A percentile compares a stretch with the other conserved stretches of the same genome.
These are phyloP conservation scores for Cronartium quercuum DNA, from an alignment of 1,284 basidiomycete species.

Conservation along the genomic window DNA sequence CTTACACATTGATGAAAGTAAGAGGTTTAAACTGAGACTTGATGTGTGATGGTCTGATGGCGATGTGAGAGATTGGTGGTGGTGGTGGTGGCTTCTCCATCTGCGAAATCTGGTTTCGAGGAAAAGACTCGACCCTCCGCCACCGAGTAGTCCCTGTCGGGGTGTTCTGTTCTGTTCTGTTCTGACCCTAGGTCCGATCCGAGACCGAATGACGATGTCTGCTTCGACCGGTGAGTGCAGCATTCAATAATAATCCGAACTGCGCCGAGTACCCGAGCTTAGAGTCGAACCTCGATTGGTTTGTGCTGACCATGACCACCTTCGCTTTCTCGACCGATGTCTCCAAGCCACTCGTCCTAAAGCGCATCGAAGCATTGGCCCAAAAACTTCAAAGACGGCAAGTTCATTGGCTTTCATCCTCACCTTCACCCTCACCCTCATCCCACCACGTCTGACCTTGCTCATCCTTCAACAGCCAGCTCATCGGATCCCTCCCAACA, in stretches of 20 bases:
- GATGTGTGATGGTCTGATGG: neutral
- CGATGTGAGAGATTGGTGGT: neutral
- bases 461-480: constrained; percentile 9
- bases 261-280: no score
- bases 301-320: neutral
- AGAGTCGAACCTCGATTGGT: neutral
- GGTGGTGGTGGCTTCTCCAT: neutral
- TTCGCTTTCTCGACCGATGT: constrained; percentile 17
- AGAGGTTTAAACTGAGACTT: neutral
- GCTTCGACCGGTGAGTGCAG: no score
- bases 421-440: neutral
- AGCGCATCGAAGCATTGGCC: constrained; percentile 16
- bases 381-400: constrained; percentile 16
- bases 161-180: no score
- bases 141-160: no score
- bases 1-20: neutral
- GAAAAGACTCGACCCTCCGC: no score
- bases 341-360: constrained; percentile 22
- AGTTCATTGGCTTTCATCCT: neutral
- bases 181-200: no score
- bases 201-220: no score
- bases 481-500: constrained; percentile 24
- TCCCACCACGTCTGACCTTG: neutral
- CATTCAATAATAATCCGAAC: no score
- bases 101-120: no score